A percentile compares a stretch with the other conserved stretches of the same genome.
phyloP scores from a whole-genome alignment of 805 yeast species.

The Wickerhamomyces rabaulensis region DNA sequence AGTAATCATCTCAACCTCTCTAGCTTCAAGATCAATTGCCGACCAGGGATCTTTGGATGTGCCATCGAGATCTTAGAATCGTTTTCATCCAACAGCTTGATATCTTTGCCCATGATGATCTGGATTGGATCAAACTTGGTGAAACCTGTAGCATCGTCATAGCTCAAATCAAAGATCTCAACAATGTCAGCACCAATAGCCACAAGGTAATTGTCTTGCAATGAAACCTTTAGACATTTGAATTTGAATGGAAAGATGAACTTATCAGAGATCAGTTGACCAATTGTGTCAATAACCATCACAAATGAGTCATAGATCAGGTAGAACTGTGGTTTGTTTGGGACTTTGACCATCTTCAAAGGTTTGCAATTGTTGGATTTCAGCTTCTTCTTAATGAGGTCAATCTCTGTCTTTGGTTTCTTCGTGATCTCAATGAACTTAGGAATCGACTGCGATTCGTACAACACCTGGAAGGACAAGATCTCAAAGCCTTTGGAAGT shows the following conservation, averaged over 20 bases:
- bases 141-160: conserved; percentile 30
- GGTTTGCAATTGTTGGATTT: conserved; percentile 39
- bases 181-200: conserved; percentile 60
- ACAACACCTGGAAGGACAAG: conserved; percentile 50
- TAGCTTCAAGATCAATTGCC: conserved; percentile 52
- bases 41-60: conserved; percentile 57
- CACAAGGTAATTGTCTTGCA: conserved; percentile 42
- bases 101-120: conserved; percentile 67
- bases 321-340: conserved; percentile 46
- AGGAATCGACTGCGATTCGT: conserved; percentile 54
- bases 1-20: conserved; percentile 4
- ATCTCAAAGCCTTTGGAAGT: conserved; percentile 64
- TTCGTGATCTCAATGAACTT: conserved; percentile 28
- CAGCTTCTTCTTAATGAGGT: conserved; percentile 35
- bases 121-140: conserved; percentile 47
- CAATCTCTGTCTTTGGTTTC: conserved; percentile 27
- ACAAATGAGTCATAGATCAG: conserved; percentile 70
- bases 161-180: conserved; percentile 61
- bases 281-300: conserved; percentile 55
- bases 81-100: conserved; percentile 39
- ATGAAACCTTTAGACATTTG: conserved; percentile 34
- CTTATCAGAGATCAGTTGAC: conserved; percentile 39
- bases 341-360: conserved; percentile 58
- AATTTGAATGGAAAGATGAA: conserved; percentile 39
- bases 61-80: conserved; percentile 45